A percentile compares a stretch with the other conserved stretches of the same genome.
phyloP scores from a whole-genome alignment of 148 eudicot species.

The Suaeda aralocaspica region DNA sequence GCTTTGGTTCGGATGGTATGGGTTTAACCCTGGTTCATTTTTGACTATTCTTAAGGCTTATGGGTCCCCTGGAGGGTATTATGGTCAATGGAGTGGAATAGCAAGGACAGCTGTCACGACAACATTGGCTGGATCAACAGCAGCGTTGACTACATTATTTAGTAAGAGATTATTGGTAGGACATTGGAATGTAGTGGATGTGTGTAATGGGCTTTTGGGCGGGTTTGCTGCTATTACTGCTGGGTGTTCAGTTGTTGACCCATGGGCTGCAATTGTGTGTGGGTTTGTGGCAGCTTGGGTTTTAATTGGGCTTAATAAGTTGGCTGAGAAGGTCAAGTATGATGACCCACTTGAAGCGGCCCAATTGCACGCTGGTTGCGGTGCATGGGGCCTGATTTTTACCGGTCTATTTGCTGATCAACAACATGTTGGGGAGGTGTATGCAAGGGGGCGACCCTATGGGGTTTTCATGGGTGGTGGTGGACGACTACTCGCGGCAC shows the following conservation, averaged over 20 bases:
- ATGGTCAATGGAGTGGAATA: slow-evolving; percentile 46
- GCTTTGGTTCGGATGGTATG: slow-evolving; percentile 51
- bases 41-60: slow-evolving; percentile 30
- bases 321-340: slow-evolving; percentile 33
- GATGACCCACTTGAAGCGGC: slow-evolving; percentile 51
- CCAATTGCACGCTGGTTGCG: slow-evolving; percentile 43
- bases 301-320: slow-evolving; percentile 34
- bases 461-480: slow-evolving; percentile 51
- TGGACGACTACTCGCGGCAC: slow-evolving; percentile 36
- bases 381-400: slow-evolving; percentile 40
- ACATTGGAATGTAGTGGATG: slow-evolving; percentile 44
- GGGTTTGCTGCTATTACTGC: slow-evolving; percentile 47
- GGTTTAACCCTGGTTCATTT: slow-evolving; percentile 46
- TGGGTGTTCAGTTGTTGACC: slow-evolving; percentile 45
- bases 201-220: slow-evolving; percentile 40
- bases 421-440: slow-evolving; percentile 28
- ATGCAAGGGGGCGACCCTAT: slow-evolving; percentile 30
- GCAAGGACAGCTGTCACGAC: slow-evolving; percentile 51
- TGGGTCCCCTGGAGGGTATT: slow-evolving; percentile 21
- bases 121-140: slow-evolving; percentile 44
- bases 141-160: slow-evolving; percentile 38
- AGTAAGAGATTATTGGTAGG: slow-evolving; percentile 34
- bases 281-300: slow-evolving; percentile 47
- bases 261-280: slow-evolving; percentile 44
- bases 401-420: slow-evolving; percentile 37